Conservation (phyloP, 2,329 filamentous ascomycete species). For the Colletotrichum tropicale region DNA sequence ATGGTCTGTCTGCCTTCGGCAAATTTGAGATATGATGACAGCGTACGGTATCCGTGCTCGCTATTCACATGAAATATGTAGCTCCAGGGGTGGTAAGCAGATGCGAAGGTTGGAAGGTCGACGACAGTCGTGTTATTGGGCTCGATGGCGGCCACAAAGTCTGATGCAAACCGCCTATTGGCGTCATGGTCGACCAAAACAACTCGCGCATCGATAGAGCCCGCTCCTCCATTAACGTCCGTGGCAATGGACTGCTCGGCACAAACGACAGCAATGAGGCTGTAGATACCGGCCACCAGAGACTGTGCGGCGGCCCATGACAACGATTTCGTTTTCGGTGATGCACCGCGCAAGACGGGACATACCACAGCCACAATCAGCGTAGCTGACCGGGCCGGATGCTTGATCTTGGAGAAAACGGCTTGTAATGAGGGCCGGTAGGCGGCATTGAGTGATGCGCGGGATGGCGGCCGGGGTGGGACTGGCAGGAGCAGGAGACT, state of each 20-base stretch:
- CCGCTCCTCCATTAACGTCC: conserved; percentile 58
- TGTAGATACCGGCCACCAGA: conserved; percentile 80
- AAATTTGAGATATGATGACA: conserved; percentile 52
- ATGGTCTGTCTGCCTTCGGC: conserved; percentile 51
- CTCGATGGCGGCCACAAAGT: conserved; percentile 40
- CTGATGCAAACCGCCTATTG: conserved; percentile 32
- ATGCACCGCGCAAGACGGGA: conserved; percentile 61
- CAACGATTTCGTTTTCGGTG: conserved; percentile 53
- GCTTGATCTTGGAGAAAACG: conserved; percentile 54
- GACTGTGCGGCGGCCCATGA: conserved; percentile 73
- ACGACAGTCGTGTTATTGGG: conserved; percentile 51
- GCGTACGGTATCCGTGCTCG: conserved; percentile 66
- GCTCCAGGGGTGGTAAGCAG: conserved; percentile 64
- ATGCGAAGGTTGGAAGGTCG: conserved; percentile 57
- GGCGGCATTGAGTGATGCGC: conserved; percentile 57
- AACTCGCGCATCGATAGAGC: conserved; percentile 78
- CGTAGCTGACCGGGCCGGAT: conserved; percentile 35
- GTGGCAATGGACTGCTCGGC: conserved; percentile 64
- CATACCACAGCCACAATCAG: conserved; percentile 65
- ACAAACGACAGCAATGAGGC: conserved; percentile 75
- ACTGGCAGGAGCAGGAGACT: conserved; percentile 68
- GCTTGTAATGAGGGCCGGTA: conserved; percentile 65
- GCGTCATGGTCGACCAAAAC: conserved; percentile 71
- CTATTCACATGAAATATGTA: conserved; percentile 69
- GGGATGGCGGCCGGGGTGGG: conserved; percentile 61